Base-by-base conservation (phyloP, 2,329 filamentous ascomycete genomes). In the Colletotrichum spaethianum region DNA sequence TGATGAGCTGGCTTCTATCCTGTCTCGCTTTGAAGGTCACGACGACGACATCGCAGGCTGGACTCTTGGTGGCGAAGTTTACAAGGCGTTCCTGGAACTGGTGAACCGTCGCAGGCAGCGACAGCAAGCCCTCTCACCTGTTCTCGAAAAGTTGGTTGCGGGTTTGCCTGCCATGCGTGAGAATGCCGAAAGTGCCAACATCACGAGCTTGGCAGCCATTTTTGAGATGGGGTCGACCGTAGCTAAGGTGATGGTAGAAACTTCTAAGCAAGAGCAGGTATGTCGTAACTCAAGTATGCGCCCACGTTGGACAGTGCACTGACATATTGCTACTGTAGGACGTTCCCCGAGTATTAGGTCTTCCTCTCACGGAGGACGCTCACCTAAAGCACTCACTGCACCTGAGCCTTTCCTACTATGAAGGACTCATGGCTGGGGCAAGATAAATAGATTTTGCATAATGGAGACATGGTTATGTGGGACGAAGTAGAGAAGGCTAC, bases 191-290 rank as follows among this genome's bases (percentile, higher is more conserved):
- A 79, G 81, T 12, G 76, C 80, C 3, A 83, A 86, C 46, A 78
- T 80, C 7, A 80, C 91, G 74, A 88, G 93, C 78, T 85, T 90
- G 64, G 94, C 95, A 52, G 94, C 94, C 0, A 87, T 96, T 65
- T 91, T 92, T 74, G 94, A 97, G 78, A 97, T 98, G 88, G 93
- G 92, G 57, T 90, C 90, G 64, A 87, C 91, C 56, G 90, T 96
- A 72, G 93, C 93, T 12, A 88, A 89, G 73, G 88, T 91, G 79
- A 89, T 93, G 71, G 84, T 91, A 65, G 86, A 86, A 69, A 76
- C 84, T 73, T 82, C 83, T 60, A 88, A 88, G 77, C 86, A 87
- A 77, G 89, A 88, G 75, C 86, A 89, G 80, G 90, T 92, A 81
- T 80, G 87, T 82, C 63, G 23, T 59, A 42, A 55, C 12, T 28